Evolutionary conservation across 2,329 filamentous ascomycete species (phyloP).

Genomic region (Chaetomiaceae sp.): DNA sequence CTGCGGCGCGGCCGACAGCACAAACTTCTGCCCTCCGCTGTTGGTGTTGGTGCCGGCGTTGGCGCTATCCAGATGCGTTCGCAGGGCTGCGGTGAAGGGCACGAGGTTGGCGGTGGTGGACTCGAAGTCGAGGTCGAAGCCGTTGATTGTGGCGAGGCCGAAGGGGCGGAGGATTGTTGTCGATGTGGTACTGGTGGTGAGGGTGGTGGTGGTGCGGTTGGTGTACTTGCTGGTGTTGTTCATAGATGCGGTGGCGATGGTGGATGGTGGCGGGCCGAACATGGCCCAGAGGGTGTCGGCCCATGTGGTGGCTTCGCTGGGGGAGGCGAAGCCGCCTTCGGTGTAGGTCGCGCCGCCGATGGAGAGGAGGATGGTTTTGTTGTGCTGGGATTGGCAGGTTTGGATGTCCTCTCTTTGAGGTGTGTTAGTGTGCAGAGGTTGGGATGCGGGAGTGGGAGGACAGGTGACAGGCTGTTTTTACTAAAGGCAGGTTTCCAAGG

Average conservation of each 20-base stretch:
- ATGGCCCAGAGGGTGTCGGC: slow-evolving; percentile 63
- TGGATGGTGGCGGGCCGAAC: slow-evolving; percentile 58
- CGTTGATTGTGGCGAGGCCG: slow-evolving; percentile 58
- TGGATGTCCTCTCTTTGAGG: slow-evolving; percentile 41
- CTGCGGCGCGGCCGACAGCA: slow-evolving; percentile 62
- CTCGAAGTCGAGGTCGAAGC: slow-evolving; percentile 75
- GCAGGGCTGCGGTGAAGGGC: slow-evolving; percentile 54
- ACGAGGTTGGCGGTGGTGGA: slow-evolving; percentile 52
- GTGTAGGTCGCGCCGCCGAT: slow-evolving; percentile 65
- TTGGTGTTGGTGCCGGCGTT: slow-evolving; percentile 39
- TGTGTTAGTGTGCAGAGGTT: no score
- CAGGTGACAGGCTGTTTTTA: background rate
- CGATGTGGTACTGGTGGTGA: no score
- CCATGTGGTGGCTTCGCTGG: slow-evolving; percentile 44
- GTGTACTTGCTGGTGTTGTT: no score
- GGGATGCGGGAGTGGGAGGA: background rate
- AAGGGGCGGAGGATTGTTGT: slow-evolving; percentile 56
- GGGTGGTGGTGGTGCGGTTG: no score
- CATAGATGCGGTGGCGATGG: no score
- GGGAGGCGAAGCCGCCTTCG: slow-evolving; percentile 58
- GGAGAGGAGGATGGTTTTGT: slow-evolving; percentile 67
- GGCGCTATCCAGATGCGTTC: slow-evolving; percentile 45
- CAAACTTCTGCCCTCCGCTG: slow-evolving; percentile 29
- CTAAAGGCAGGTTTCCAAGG: no score
- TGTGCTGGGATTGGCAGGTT: slow-evolving; percentile 54